Base-by-base conservation (phyloP, 176 grass and related monocot species). In the Rhipidocladum racemiflorum region DNA sequence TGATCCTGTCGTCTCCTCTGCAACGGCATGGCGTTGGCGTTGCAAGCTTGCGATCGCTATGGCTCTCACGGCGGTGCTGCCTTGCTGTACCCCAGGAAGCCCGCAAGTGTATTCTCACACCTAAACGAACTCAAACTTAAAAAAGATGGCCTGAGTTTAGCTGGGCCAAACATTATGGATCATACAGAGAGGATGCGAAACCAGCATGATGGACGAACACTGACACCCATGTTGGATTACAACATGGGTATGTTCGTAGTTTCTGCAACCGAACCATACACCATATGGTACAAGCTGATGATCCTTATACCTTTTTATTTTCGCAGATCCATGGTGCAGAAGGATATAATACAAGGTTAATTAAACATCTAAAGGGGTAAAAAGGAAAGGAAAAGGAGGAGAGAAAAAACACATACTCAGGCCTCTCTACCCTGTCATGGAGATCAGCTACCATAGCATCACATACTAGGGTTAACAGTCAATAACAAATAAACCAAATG, bases 401-500 rank as follows among this genome's bases (percentile, higher is more conserved):
- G 46, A 82, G 34, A 62, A 43, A 83, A 38, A 43, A 57, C 79
- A 62, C 79, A 86, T 39, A 27, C 67, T 68, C 67, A 50, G 84
- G 57, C 79, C 49, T 74, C 65, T 88, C 72, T 83, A 68, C 72
- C 74, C 42, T 78, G 70, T 54, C 61, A 78, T 79, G 79, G 66
- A 83, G 65, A 83, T 79, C 68, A 68, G 50, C 84, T 76, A 82
- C 39, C 83, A 72, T 83, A 51, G 57, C 48, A 82, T 73, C 83
- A 67, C 79, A 78, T 67, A 78, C 84, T 74, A 90, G 42, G 82
- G 88, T 79, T 68, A 83, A 86, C 78, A 13, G 83, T 78, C 72
- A 78, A 86, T 78, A 86, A 90, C 74, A 83, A 86, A 90, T 79
- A 83, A 61, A 90, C 78, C 40, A 74, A 86, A 90, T 90, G 79